A percentile compares a stretch with the other conserved stretches of the same genome.
These are phyloP conservation scores for Phytophthora pini DNA, from an alignment of 352 stramenopile species.

Conservation along the genomic window DNA sequence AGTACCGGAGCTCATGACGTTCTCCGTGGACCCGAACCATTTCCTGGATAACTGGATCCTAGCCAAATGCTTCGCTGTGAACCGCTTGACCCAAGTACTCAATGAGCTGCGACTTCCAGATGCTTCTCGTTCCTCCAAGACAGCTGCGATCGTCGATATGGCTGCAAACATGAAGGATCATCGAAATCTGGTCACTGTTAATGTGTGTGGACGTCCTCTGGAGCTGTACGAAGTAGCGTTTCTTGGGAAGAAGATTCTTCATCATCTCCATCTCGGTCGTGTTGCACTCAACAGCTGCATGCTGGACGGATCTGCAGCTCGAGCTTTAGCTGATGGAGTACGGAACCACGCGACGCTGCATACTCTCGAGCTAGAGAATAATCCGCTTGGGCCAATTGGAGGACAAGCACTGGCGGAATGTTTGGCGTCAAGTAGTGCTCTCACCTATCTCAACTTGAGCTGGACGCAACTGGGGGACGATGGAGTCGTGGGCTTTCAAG, in stretches of 20 bases:
- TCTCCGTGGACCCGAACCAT: constrained; percentile 39
- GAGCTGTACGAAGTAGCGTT: constrained; percentile 72
- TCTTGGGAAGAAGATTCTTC: constrained; percentile 70
- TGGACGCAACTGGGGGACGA: constrained; percentile 78
- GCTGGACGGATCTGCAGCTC: constrained; percentile 57
- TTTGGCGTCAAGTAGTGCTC: constrained; percentile 59
- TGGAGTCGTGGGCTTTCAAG: constrained; percentile 48
- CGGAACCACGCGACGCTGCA: constrained; percentile 72
- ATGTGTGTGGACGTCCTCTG: constrained; percentile 52
- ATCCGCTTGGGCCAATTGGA: constrained; percentile 51
- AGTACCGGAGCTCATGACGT: constrained; percentile 37
- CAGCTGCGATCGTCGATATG: constrained; percentile 16
- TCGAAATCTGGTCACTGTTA: constrained; percentile 52
- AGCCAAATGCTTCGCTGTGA: constrained; percentile 68
- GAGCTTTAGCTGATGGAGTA: constrained; percentile 64
- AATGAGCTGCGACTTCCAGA: constrained; percentile 58
- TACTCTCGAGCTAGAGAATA: constrained; percentile 77
- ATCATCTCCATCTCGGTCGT: constrained; percentile 67
- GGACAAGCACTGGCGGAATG: constrained; percentile 67
- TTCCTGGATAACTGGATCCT: constrained; percentile 76
- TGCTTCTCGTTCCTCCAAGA: constrained; percentile 9
- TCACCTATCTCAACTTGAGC: constrained; percentile 78
- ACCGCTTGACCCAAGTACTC: constrained; percentile 63
- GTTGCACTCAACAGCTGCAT: constrained; percentile 67
- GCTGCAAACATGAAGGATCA: constrained; percentile 18